These are phyloP conservation scores for Erodium maritimum DNA, from an alignment of 345 rosid genomes.

Conservation along the genomic window DNA sequence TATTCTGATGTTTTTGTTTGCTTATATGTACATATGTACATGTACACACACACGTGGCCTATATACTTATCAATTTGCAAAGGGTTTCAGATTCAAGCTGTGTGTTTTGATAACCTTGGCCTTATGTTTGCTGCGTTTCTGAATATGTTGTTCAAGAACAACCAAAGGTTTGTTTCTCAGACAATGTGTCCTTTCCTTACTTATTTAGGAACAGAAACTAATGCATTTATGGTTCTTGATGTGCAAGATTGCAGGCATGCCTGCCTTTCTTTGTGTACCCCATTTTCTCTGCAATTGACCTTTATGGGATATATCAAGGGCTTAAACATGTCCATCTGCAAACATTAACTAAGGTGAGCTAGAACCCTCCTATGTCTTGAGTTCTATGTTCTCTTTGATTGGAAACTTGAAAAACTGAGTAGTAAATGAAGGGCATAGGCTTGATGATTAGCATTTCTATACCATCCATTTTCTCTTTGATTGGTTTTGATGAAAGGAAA, in stretches of 20 bases:
- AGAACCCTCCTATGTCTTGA: background rate
- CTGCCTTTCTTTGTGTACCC: conserved; percentile 69
- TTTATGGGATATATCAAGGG: conserved; percentile 73
- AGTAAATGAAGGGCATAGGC: background rate
- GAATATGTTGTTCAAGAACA: conserved; percentile 45
- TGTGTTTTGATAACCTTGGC: conserved; percentile 65
- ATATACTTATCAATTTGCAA: conserved; percentile 13
- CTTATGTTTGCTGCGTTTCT: conserved; percentile 51
- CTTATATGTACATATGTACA: background rate
- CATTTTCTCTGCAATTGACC: conserved; percentile 64
- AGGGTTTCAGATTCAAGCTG: conserved; percentile 51
- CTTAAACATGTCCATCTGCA: conserved; percentile 76
- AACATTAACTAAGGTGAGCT: conserved; percentile 67
- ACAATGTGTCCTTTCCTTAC: background rate
- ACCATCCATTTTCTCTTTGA: background rate
- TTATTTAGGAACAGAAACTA: background rate
- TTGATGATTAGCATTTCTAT: background rate
- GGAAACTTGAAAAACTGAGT: background rate
- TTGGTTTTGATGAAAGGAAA: background rate
- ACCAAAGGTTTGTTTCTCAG: conserved; percentile 33
- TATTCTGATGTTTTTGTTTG: conserved; percentile 1
- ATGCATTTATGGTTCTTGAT: conserved; percentile 1
- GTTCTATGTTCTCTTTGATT: background rate
- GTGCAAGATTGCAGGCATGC: conserved; percentile 48
- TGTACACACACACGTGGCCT: background rate